These are phyloP conservation scores for Echites panduratus DNA, from an alignment of 257 asterid species.

Conservation along the genomic window DNA sequence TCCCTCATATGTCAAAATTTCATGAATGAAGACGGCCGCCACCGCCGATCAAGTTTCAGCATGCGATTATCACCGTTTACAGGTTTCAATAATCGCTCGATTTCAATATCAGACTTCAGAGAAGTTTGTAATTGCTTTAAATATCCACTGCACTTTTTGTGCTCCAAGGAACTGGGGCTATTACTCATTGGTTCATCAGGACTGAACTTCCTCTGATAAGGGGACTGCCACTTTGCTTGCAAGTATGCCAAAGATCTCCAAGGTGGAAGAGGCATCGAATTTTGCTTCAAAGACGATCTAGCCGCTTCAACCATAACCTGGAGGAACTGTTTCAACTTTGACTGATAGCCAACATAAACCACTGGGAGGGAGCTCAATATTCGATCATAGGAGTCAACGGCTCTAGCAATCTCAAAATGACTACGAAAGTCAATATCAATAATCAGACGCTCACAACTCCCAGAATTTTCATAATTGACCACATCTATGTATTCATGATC, in stretches of 20 bases:
- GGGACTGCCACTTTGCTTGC: slow-evolving; percentile 68
- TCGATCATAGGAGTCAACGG: slow-evolving; percentile 59
- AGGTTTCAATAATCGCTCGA: slow-evolving; percentile 36
- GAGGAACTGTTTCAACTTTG: slow-evolving; percentile 54
- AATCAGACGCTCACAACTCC: slow-evolving; percentile 42
- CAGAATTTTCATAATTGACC: slow-evolving; percentile 28
- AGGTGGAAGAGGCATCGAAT: slow-evolving; percentile 80
- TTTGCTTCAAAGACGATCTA: slow-evolving; percentile 59
- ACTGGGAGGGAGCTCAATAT: slow-evolving; percentile 56
- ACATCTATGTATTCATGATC: slow-evolving; percentile 71
- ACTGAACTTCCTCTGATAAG: slow-evolving; percentile 30
- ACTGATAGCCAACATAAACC: slow-evolving; percentile 50
- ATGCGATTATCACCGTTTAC: slow-evolving; percentile 27
- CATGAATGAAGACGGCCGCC: slow-evolving; percentile 21
- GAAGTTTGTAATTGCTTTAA: slow-evolving; percentile 40
- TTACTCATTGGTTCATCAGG: slow-evolving; percentile 18
- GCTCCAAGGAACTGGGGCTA: slow-evolving; percentile 16
- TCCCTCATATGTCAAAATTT: slow-evolving; percentile 8
- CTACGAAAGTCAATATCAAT: slow-evolving; percentile 67
- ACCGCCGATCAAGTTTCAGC: slow-evolving; percentile 26
- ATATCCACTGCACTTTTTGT: slow-evolving; percentile 46
- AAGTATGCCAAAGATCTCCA: slow-evolving; percentile 65
- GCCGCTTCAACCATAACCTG: slow-evolving; percentile 80
- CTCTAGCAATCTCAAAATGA: slow-evolving; percentile 80
- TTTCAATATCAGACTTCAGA: slow-evolving; percentile 44